Conservation (phyloP, 2,329 filamentous ascomycete species). For the Mycosphaerella arachidis region DNA sequence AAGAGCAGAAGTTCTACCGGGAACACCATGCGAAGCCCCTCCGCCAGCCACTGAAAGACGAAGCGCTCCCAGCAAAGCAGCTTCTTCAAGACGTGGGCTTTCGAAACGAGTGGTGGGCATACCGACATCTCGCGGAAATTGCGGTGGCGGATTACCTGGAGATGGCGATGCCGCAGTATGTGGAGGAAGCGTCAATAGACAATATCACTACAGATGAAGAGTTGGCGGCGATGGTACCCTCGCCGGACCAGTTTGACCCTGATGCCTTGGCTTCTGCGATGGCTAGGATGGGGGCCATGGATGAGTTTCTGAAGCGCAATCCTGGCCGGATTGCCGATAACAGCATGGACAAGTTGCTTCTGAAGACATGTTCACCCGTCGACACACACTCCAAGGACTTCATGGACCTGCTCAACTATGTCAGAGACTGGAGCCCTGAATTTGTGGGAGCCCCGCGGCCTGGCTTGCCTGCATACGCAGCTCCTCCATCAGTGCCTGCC, state of each 20-base stretch:
- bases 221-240: background rate
- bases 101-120: conserved; percentile 10
- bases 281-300: background rate
- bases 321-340: background rate
- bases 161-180: background rate
- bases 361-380: background rate
- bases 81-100: conserved; percentile 14
- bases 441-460: too few species aligned
- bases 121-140: conserved; percentile 12
- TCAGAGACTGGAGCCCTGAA: background rate
- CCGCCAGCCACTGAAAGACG: conserved; percentile 7
- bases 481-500: too few species aligned
- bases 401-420: background rate
- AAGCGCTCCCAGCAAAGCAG: conserved; percentile 2
- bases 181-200: background rate
- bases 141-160: conserved; percentile 17
- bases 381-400: background rate
- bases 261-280: background rate
- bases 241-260: background rate
- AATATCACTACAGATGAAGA: background rate
- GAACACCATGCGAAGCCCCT: conserved; percentile 12
- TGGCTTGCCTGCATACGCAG: too few species aligned
- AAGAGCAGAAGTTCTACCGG: conserved; percentile 15
- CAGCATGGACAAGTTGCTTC: background rate
- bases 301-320: background rate